phyloP scores from a whole-genome alignment of 2,329 filamentous ascomycete species.

The Clarireedia paspali region DNA sequence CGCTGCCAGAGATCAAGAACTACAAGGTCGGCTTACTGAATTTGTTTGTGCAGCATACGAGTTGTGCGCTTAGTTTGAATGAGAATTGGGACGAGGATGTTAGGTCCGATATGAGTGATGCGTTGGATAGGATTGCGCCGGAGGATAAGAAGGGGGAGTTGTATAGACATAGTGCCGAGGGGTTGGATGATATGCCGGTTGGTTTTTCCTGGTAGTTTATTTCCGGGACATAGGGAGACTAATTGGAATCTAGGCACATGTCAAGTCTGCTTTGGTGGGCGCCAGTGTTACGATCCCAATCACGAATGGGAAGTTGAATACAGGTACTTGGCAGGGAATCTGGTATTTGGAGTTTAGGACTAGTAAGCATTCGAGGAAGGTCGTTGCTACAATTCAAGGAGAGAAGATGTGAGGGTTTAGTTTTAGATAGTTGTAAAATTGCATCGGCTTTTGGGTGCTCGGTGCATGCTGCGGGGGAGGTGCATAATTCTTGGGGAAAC shows the following conservation, averaged over 20 bases:
- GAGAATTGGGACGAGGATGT: constrained; percentile 88
- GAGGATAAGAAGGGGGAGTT: constrained; percentile 68
- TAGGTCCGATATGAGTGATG: constrained; percentile 82
- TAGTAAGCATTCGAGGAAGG: constrained; percentile 66
- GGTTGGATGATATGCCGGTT: constrained; percentile 88
- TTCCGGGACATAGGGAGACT: too few species aligned
- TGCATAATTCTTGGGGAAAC: too few species aligned
- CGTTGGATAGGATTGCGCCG: constrained; percentile 82
- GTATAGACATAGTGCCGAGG: constrained; percentile 84
- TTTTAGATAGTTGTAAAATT: neutral
- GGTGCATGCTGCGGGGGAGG: too few species aligned
- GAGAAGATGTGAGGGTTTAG: constrained; percentile 46
- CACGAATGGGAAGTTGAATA: constrained; percentile 67
- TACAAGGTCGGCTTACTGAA: constrained; percentile 85
- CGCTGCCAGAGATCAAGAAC: constrained; percentile 69
- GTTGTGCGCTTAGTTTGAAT: constrained; percentile 82
- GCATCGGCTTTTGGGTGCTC: too few species aligned
- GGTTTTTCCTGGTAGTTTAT: constrained; percentile 21
- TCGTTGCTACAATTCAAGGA: constrained; percentile 92
- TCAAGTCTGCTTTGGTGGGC: constrained; percentile 85
- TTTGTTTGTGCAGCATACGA: constrained; percentile 93
- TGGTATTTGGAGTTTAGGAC: constrained; percentile 90
- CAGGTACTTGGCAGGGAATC: constrained; percentile 76
- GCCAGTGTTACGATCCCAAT: constrained; percentile 89
- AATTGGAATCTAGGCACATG: constrained; percentile 57